Conservation (phyloP, 1,284 basidiomycete species). For the Malassezia japonica region DNA sequence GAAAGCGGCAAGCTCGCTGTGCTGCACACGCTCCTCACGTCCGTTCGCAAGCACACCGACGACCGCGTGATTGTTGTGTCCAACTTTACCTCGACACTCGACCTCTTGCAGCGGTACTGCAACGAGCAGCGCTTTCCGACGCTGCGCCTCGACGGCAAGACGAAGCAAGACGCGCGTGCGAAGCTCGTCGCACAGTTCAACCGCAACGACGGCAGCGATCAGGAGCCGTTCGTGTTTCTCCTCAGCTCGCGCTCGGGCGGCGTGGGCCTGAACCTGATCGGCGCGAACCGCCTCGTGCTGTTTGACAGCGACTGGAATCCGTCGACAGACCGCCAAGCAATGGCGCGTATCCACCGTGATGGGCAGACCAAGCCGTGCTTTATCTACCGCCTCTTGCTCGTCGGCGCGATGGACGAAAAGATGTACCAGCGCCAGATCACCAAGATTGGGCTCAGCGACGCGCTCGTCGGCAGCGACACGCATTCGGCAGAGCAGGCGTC, state of each 20-base stretch:
- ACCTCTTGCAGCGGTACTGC: constrained; percentile 62
- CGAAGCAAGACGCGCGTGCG: constrained; percentile 33
- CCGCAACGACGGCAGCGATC: constrained; percentile 15
- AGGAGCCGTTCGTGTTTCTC: constrained; percentile 64
- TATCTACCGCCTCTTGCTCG: constrained; percentile 74
- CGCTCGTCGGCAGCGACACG: constrained; percentile 50
- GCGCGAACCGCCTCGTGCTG: constrained; percentile 78
- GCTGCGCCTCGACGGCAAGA: constrained; percentile 71
- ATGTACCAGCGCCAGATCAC: constrained; percentile 72
- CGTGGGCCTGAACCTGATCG: constrained; percentile 95
- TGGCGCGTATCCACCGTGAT: constrained; percentile 77
- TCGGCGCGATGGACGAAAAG: constrained; percentile 49
- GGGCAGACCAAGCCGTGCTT: constrained; percentile 78
- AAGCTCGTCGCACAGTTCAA: constrained; percentile 39
- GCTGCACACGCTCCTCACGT: constrained; percentile 63
- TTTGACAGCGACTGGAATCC: constrained; percentile 95
- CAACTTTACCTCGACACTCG: constrained; percentile 62
- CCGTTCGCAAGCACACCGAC: constrained; percentile 60
- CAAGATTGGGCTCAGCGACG: constrained; percentile 69
- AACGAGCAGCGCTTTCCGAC: constrained; percentile 39
- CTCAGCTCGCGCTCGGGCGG: constrained; percentile 94
- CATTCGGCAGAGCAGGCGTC: constrained; percentile 24
- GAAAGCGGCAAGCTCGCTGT: constrained; percentile 57
- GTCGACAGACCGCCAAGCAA: constrained; percentile 74
- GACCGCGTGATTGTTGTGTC: constrained; percentile 54